A percentile compares a stretch with the other conserved stretches of the same genome.
These are phyloP conservation scores for Tylopilus vinaceipallidus DNA, from an alignment of 768 basidiomycete genomes.

Conservation along the genomic window DNA sequence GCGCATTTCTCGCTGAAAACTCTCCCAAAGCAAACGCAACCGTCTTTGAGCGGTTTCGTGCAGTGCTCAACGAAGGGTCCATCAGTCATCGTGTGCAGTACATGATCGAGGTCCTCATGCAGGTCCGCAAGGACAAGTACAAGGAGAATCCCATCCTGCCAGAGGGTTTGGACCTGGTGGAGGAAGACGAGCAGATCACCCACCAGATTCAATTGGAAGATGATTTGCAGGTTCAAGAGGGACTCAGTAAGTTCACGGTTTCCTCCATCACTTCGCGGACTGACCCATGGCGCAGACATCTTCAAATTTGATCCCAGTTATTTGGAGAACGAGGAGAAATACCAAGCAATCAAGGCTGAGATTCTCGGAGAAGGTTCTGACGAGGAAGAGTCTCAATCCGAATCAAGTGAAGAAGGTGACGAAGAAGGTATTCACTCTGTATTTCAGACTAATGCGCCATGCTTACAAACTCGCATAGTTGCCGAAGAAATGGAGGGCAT, in stretches of 20 bases:
- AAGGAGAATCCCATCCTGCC: slow-evolving; percentile 96
- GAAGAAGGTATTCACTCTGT: slow-evolving; percentile 37
- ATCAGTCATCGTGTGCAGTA: slow-evolving; percentile 98
- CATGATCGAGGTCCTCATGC: slow-evolving; percentile 99
- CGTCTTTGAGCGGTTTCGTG: slow-evolving; percentile 95
- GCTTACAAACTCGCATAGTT: slow-evolving; percentile 36
- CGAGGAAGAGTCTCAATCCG: slow-evolving; percentile 58
- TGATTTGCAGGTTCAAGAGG: slow-evolving; percentile 91
- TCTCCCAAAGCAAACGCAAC: slow-evolving; percentile 94
- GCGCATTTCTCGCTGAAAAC: slow-evolving; percentile 90
- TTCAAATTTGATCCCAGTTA: slow-evolving; percentile 93
- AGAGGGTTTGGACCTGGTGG: slow-evolving; percentile 94
- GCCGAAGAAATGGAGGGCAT: slow-evolving; percentile 85
- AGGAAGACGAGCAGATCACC: slow-evolving; percentile 97
- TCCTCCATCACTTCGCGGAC: background rate
- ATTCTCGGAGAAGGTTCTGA: slow-evolving; percentile 89
- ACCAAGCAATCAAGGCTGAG: slow-evolving; percentile 86
- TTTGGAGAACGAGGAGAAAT: slow-evolving; percentile 90
- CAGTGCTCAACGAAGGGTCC: slow-evolving; percentile 90
- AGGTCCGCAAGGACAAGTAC: slow-evolving; percentile 97
- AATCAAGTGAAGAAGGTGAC: slow-evolving; percentile 66
- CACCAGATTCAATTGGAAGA: slow-evolving; percentile 92
- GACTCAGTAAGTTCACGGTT: slow-evolving; percentile 68
- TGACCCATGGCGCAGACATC: slow-evolving; percentile 57
- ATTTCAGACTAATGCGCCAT: slow-evolving; percentile 24